Evolutionary conservation across 2,329 filamentous ascomycete genomes (phyloP), one percentile per base, ranked within the genome.

Genomic region (Colletotrichum kahawae): DNA sequence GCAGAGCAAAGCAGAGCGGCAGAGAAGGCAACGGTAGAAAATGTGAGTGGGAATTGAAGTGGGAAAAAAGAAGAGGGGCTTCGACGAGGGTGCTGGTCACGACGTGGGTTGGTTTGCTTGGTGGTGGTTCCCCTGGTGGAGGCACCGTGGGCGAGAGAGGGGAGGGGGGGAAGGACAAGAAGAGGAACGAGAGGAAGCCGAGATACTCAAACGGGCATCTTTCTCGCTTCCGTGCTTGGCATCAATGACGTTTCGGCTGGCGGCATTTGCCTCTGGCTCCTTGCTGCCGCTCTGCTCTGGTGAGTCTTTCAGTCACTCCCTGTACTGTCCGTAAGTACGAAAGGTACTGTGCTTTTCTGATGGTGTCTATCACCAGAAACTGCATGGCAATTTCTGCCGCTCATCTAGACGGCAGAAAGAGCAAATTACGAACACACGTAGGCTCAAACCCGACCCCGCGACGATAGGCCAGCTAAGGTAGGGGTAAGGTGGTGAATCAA

Each of bases 161-260:
- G 63, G 51, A 7, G 56, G 13, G 54, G 33, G 59, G 24, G 60
- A 14, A 36, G 63, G 56, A 67, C 56, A 72, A 72, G 69, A n/a
- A n/a, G n/a, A n/a, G n/a, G n/a, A 75, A 67, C 38, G 68, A 72
- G n/a, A 72, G 69, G 73, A 68, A 67, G 62, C 68, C 72, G 69
- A 75, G 31, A 64, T 75, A 75, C 63, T 72, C 72, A 75, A 75
- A 74, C 65, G 51, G 74, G 65, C 74, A 70, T 66, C 66, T 74
- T 74, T 74, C 74, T 76, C 74, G 74, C 70, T 76, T 76, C 65
- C 74, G 65, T 54, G 31, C 74, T 76, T 76, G 74, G 70, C 74
- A 70, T 70, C 66, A 54, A 76, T 76, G 74, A 76, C 74, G 70
- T 76, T 76, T 74, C 74, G 74, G 74, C 71, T 70, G 70, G 65